Base-by-base conservation (phyloP, 345 rosid species). In the Murraya paniculata region DNA sequence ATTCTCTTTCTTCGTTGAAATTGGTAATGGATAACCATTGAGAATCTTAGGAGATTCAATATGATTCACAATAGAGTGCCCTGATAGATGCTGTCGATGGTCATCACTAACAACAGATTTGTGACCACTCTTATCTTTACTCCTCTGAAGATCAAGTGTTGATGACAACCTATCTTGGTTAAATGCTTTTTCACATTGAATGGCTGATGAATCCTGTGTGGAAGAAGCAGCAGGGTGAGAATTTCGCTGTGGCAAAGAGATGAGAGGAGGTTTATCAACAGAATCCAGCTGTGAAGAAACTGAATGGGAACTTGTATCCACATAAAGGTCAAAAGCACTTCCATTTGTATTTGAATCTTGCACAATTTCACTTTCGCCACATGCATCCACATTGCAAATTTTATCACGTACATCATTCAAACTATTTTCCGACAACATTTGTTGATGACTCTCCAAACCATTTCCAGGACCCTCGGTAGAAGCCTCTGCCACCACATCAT, bases 21-120 rank as follows among this genome's bases (percentile, higher is more conserved):
- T 79, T 76, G 86, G 87, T 64, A 77, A 61, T 21, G 85, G 83
- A 80, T 84, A 83, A 19, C 86, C 92, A 88, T 76, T 71, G 21
- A 86, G 85, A 62, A 83, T 80, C 84, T 77, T 93, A 78, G 83
- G 68, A 8, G 86, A 61, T 41, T 81, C 88, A 14, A 65, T 82
- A 50, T 67, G 72, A 36, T 75, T 85, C 75, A 59, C 58, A 61
- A 78, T 71, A 55, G 86, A 60, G 68, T 85, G 80, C 72, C 78
- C 87, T 5, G 58, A 75, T 36, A 81, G 62, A 72, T 75, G 81
- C 73, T 64, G 85, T 6, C 80, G 78, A 73, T 62, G 53, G 58
- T 86, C 87, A 19, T 80, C 82, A 72, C 80, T 75, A 53, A 77
- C 75, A 60, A 76, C 77, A 50, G 89, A 79, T 57, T 36, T 70